Base-by-base conservation (phyloP, 2,329 filamentous ascomycete genomes). In the Microdochium trichocladiopsis region DNA sequence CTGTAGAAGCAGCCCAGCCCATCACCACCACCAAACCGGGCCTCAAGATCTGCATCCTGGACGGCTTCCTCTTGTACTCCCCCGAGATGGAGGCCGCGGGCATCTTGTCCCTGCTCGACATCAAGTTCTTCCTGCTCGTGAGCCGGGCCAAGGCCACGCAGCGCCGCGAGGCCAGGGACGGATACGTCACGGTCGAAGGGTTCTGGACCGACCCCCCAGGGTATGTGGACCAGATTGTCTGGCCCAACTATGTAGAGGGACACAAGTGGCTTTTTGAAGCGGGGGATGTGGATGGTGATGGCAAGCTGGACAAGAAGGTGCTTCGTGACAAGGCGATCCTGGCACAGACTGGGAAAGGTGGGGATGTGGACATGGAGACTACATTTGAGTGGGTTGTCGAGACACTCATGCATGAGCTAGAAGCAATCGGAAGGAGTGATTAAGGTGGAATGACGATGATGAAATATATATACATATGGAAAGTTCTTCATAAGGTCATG, bases 201-300 rank as follows among this genome's bases (percentile, higher is more conserved):
- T 99, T 96, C 72, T 99, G 94, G 94, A 79, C 85, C 52, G 94
- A 99, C 68, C 94, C 94, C 0, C 90, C 90, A 0, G 92, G 90
- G 0, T 99, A 97, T 66, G 91, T 97, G 36, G 92, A 97, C 66
- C 82, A 88, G 65, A 80, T 99, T 51, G 94, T 99, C 4, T 99
- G 94, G 94, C 93, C 93, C 3, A 93, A 95, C 61, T 97, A 96
- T 68, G 88, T 88, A 3, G 76, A 80, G 51, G 83, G 90, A 61
- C 92, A 97, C 71, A 74, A 75, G 22, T 95, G 89, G 77, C 73
- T 99, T 66, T 94, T 96, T 64, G 69, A 84, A 57, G 71, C 73
- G 8, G 86, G 82, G 0, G 73, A 92, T 63, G 87, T 90, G 0
- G 80, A 87, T 59, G 80, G 80, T 0, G 59, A 58, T n/a, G 37